These are phyloP conservation scores for Microcyclosporella mali DNA, from an alignment of 2,329 filamentous ascomycete genomes.

Conservation along the genomic window DNA sequence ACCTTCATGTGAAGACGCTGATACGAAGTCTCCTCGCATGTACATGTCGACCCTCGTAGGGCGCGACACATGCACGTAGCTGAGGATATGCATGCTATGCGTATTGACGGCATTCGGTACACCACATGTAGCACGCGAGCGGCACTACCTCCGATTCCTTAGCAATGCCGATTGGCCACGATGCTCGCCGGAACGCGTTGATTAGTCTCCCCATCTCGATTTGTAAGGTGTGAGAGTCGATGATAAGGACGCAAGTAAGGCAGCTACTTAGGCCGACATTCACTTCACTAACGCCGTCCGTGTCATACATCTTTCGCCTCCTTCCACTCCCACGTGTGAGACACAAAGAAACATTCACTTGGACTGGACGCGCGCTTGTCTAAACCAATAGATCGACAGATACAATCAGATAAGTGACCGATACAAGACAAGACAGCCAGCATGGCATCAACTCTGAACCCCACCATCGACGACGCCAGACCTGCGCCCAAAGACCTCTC, in stretches of 20 bases:
- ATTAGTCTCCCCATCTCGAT: slow-evolving; percentile 1
- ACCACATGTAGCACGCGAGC: no score
- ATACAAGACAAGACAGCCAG: neutral
- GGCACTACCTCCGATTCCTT: no score
- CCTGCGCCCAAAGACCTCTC: slow-evolving; percentile 64
- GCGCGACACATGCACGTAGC: no score
- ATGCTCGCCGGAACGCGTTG: neutral
- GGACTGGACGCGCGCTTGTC: neutral
- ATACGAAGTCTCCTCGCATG: no score
- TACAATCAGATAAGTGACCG: no score
- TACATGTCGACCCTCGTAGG: no score
- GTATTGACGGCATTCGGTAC: no score
- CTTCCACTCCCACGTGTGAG: neutral
- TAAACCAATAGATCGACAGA: no score
- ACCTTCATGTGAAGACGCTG: no score
- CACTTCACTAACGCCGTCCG: neutral
- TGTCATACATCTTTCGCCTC: neutral
- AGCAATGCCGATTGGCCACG: no score
- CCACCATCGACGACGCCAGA: slow-evolving; percentile 18
- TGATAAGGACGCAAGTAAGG: neutral
- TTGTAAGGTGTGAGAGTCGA: neutral
- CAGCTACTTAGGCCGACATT: neutral
- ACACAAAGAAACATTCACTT: neutral
- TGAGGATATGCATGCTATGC: no score
- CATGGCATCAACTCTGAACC: slow-evolving; percentile 3